phyloP scores from a whole-genome alignment of 768 basidiomycete species.

The Mrakia blollopis region DNA sequence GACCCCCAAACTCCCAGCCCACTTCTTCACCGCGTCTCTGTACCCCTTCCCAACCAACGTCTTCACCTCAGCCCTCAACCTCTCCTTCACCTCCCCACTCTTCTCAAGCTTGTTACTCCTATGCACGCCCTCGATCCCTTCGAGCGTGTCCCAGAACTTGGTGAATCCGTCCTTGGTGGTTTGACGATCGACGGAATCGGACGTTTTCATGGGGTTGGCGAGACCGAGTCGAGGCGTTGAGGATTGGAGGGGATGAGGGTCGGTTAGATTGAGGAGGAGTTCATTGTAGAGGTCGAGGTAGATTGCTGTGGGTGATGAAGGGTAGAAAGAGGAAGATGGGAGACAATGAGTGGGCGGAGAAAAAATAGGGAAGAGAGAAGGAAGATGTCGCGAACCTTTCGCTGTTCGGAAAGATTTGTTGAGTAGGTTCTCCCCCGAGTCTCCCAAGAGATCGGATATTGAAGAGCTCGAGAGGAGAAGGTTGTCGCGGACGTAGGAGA shows the following conservation, averaged over 20 bases:
- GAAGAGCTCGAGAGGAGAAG: slow-evolving; percentile 14
- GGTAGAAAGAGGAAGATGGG: not conserved
- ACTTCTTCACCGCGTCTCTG: slow-evolving; percentile 2
- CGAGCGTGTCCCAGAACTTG: slow-evolving; percentile 30
- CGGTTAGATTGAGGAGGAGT: slow-evolving; percentile 4
- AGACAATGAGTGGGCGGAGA: no score
- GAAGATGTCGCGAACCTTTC: slow-evolving; percentile 10
- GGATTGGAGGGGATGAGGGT: slow-evolving; percentile 1
- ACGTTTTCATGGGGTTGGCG: not conserved
- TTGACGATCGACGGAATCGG: slow-evolving; percentile 15
- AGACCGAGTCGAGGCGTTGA: slow-evolving; percentile 17
- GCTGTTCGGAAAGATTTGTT: slow-evolving; percentile 28
- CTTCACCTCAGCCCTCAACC: slow-evolving; percentile 19
- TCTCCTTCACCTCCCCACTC: slow-evolving; percentile 16
- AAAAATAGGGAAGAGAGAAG: not conserved
- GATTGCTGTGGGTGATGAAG: not conserved
- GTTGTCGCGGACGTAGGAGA: slow-evolving; percentile 22
- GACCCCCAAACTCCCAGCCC: slow-evolving; percentile 4
- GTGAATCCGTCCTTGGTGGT: slow-evolving; percentile 25
- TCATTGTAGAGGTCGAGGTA: slow-evolving; percentile 25
- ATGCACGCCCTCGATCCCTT: slow-evolving; percentile 23
- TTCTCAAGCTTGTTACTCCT: slow-evolving; percentile 7
- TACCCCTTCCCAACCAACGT: slow-evolving; percentile 12
- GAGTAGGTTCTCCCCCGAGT: slow-evolving; percentile 20
- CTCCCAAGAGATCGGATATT: slow-evolving; percentile 17